Percentiles rank a stretch among this genome's conserved stretches.
Evolutionary conservation across 2,329 filamentous ascomycete species (phyloP).

Genomic region (Hypoxylon sp.): DNA sequence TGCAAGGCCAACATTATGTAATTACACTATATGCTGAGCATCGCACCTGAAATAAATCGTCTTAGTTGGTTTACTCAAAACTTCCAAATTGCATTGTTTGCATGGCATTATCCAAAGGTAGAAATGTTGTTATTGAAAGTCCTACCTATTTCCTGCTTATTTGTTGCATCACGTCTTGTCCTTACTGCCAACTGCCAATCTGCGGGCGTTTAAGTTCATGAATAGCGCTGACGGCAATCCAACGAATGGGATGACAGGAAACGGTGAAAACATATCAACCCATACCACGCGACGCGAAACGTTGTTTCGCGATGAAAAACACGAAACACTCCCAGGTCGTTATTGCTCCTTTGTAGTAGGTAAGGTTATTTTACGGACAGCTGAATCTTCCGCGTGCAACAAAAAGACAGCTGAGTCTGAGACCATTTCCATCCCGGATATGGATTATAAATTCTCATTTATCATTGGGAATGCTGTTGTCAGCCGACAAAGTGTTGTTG

Average conservation of each 20-base stretch:
- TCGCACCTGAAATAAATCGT: background rate
- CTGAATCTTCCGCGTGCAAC: constrained; percentile 11
- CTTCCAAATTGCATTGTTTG: background rate
- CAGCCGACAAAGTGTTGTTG: constrained; percentile 31
- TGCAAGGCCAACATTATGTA: background rate
- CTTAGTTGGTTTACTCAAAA: background rate
- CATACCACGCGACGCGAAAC: constrained; percentile 41
- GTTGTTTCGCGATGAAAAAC: constrained; percentile 32
- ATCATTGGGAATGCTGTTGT: constrained; percentile 12
- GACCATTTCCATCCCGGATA: background rate
- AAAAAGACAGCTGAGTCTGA: constrained; percentile 5
- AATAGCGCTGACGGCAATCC: constrained; percentile 13
- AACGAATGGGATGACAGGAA: constrained; percentile 31
- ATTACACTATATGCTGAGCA: background rate
- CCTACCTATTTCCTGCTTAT: constrained; percentile 16
- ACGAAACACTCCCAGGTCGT: constrained; percentile 28
- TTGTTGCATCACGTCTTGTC: constrained; percentile 6
- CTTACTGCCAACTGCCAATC: constrained; percentile 8
- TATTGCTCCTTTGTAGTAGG: constrained; percentile 12
- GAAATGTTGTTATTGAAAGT: background rate
- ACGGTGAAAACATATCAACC: constrained; percentile 21
- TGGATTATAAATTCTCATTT: background rate
- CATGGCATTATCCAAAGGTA: background rate
- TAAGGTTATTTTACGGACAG: constrained; percentile 12
- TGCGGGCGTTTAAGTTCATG: constrained; percentile 28